phyloP scores from a whole-genome alignment of 2,329 filamentous ascomycete species.

The Neonectria ditissima region DNA sequence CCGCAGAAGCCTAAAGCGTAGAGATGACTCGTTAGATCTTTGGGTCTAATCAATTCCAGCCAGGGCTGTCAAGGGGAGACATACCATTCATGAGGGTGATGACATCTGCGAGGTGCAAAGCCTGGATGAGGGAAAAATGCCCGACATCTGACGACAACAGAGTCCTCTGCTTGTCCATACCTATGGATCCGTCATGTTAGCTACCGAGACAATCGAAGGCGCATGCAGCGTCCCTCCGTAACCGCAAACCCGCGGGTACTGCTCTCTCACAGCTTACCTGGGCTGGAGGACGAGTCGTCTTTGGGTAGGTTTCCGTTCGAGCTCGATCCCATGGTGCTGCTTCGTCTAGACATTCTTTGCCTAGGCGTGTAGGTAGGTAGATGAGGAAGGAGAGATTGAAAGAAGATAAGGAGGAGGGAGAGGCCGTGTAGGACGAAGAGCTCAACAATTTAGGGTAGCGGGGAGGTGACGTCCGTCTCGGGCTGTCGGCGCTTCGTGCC shows the following conservation, averaged over 20 bases:
- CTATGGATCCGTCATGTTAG: constrained; percentile 51
- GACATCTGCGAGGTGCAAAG: constrained; percentile 83
- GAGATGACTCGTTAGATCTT: constrained; percentile 19
- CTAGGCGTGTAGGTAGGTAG: constrained; percentile 1
- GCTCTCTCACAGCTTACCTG: constrained; percentile 47
- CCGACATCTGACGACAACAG: constrained; percentile 77
- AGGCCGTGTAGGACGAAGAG: constrained; percentile 4
- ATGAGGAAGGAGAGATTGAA: constrained; percentile 2
- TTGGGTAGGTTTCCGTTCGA: constrained; percentile 47
- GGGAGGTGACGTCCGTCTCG: constrained; percentile 14
- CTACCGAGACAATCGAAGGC: not conserved
- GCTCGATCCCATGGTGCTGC: constrained; percentile 52
- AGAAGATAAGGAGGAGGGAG: not conserved
- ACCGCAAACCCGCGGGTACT: constrained; percentile 6
- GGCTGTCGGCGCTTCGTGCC: constrained; percentile 19
- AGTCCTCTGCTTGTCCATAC: constrained; percentile 80
- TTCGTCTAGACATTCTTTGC: constrained; percentile 72
- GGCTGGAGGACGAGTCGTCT: constrained; percentile 45
- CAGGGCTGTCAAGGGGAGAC: constrained; percentile 21
- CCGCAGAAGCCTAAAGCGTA: constrained; percentile 75
- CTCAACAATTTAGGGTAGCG: constrained; percentile 27
- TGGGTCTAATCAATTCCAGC: not conserved
- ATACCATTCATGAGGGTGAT: constrained; percentile 86
- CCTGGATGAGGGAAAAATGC: constrained; percentile 77
- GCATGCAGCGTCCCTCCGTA: constrained; percentile 7